Percentiles rank a stretch among this genome's conserved stretches.
phyloP scores from a whole-genome alignment of 768 basidiomycete species.

The Phylloporus rhodoxanthus region DNA sequence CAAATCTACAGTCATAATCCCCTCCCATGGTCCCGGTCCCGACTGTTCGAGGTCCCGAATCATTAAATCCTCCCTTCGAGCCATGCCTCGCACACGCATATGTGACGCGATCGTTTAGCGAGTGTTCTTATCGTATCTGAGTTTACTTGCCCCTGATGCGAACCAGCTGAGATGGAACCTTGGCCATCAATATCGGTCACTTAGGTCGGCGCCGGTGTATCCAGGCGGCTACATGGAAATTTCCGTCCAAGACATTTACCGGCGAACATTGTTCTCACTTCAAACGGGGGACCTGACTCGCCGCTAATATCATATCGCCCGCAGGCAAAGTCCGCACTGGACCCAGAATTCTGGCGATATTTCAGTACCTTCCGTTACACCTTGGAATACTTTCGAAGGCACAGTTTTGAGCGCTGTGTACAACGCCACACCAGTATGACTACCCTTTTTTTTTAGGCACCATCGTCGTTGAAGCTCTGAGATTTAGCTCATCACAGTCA shows the following conservation, averaged over 20 bases:
- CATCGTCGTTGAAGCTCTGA: conserved; percentile 1
- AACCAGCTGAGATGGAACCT: neutral
- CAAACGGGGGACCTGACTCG: neutral
- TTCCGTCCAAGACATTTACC: neutral
- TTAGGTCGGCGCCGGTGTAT: conserved; percentile 6
- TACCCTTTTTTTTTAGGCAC: conserved; percentile 7
- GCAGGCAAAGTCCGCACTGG: conserved; percentile 6
- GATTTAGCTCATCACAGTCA: neutral
- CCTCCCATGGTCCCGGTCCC: conserved; percentile 1
- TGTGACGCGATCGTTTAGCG: neutral
- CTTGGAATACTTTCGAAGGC: neutral
- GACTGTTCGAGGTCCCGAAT: conserved; percentile 2
- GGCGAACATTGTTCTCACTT: neutral
- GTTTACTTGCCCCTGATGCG: no score
- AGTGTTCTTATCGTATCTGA: neutral
- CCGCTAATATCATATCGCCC: conserved; percentile 11
- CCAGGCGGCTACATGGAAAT: neutral
- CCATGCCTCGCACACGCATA: neutral
- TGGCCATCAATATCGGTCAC: neutral
- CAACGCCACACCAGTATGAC: neutral
- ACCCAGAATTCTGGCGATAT: conserved; percentile 8
- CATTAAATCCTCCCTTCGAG: neutral
- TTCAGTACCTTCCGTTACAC: neutral
- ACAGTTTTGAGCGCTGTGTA: conserved; percentile 14
- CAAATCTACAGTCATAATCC: neutral